Evolutionary conservation across 1,139 yeast genomes (phyloP).

Genomic region (Taiozyma sp.): DNA sequence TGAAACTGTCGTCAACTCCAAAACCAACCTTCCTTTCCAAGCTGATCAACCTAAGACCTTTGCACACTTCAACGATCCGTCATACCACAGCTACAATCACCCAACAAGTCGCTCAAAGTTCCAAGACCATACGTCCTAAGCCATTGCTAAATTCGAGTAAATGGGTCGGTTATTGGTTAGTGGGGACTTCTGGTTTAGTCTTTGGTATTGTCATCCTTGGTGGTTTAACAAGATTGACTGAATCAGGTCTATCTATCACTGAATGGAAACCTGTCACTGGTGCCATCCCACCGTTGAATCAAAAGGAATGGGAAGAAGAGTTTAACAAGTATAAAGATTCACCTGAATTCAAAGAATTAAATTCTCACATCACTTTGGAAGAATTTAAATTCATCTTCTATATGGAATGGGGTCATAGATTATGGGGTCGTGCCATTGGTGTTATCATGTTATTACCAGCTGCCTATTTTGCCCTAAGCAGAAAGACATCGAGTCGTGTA

Average conservation of each 20-base stretch:
- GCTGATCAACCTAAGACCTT: not conserved
- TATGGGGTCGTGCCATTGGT: constrained; percentile 91
- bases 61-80: not conserved
- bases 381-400: constrained; percentile 93
- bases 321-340: constrained; percentile 76
- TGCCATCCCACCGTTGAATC: constrained; percentile 77
- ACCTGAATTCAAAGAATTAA: constrained; percentile 88
- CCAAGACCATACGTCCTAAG: constrained; percentile 12
- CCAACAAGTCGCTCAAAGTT: not conserved
- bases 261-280: constrained; percentile 99
- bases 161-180: constrained; percentile 79
- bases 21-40: not conserved
- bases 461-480: constrained; percentile 65
- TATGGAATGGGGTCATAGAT: constrained; percentile 98
- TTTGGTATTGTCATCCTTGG: constrained; percentile 97
- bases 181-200: constrained; percentile 87
- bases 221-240: constrained; percentile 92
- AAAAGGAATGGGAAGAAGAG: constrained; percentile 81
- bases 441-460: constrained; percentile 81
- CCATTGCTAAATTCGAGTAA: constrained; percentile 32
- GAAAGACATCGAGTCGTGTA: constrained; percentile 64
- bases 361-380: constrained; percentile 85
- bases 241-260: constrained; percentile 92
- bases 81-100: not conserved
- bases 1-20: constrained; percentile 10